Percentiles rank a stretch among this genome's conserved stretches.
These are phyloP conservation scores for Lepidopterella palustris DNA, from an alignment of 495 filamentous ascomycete species.

Conservation along the genomic window DNA sequence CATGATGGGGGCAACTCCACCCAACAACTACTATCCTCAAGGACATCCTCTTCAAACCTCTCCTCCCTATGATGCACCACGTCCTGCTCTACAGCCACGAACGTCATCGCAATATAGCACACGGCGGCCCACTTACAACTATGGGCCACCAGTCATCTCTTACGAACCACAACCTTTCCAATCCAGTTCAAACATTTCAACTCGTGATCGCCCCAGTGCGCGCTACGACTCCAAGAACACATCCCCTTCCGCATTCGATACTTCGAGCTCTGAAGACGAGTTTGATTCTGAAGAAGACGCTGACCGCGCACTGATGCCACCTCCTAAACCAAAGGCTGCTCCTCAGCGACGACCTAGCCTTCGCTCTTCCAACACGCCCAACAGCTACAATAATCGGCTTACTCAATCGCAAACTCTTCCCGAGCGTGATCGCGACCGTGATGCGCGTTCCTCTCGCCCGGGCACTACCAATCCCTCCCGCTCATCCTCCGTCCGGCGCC, in stretches of 20 bases:
- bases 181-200: conserved; percentile 6
- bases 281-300: conserved; percentile 10
- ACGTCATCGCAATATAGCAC: conserved; percentile 16
- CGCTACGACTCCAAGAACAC: neutral
- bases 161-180: conserved; percentile 1
- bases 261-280: conserved; percentile 15
- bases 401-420: conserved; percentile 17
- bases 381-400: conserved; percentile 13
- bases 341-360: conserved; percentile 15
- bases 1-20: conserved; percentile 9
- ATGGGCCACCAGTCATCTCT: conserved; percentile 11
- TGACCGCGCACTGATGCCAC: conserved; percentile 17
- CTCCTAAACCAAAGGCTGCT: conserved; percentile 3
- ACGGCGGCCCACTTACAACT: conserved; percentile 13
- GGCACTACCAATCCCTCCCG: neutral
- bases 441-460: neutral
- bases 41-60: conserved; percentile 3
- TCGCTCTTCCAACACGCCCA: conserved; percentile 11
- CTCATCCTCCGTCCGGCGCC: neutral
- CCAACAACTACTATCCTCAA: conserved; percentile 5
- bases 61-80: conserved; percentile 10
- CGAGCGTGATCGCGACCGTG: conserved; percentile 5
- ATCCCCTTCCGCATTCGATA: conserved; percentile 6
- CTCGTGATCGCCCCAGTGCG: conserved; percentile 2
- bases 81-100: conserved; percentile 1